phyloP scores from a whole-genome alignment of 2,329 filamentous ascomycete genomes.

The Colletotrichum paranaense region DNA sequence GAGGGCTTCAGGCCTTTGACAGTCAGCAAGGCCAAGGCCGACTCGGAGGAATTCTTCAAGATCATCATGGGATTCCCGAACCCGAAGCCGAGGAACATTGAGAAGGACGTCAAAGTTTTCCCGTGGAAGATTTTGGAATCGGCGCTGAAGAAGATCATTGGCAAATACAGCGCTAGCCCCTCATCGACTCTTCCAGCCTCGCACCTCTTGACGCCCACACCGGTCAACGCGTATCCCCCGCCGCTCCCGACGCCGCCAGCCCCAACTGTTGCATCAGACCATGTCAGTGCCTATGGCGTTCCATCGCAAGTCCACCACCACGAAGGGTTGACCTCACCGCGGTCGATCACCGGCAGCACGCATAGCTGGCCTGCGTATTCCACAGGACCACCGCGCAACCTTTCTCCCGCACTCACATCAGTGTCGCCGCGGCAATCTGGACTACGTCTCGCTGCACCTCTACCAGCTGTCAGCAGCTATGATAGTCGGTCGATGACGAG shows the following conservation, averaged over 20 bases:
- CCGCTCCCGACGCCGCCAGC: constrained; percentile 59
- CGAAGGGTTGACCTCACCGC: constrained; percentile 63
- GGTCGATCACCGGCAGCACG: constrained; percentile 60
- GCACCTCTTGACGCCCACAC: constrained; percentile 54
- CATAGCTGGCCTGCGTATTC: constrained; percentile 62
- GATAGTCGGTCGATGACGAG: constrained; percentile 47
- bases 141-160: constrained; percentile 97
- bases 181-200: constrained; percentile 50
- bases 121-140: constrained; percentile 90
- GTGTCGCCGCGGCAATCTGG: constrained; percentile 45
- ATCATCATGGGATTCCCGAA: constrained; percentile 97
- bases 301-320: constrained; percentile 53
- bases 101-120: constrained; percentile 99
- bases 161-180: constrained; percentile 82
- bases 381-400: constrained; percentile 51
- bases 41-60: constrained; percentile 98
- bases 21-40: constrained; percentile 90
- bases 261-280: constrained; percentile 47
- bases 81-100: constrained; percentile 96
- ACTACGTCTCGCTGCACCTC: constrained; percentile 38
- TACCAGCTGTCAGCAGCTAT: constrained; percentile 54
- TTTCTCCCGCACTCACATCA: constrained; percentile 55
- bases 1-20: constrained; percentile 94
- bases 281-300: constrained; percentile 52
- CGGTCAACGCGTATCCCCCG: constrained; percentile 52